phyloP scores from a whole-genome alignment of 495 filamentous ascomycete genomes.

The Podospora pseudoanserina region DNA sequence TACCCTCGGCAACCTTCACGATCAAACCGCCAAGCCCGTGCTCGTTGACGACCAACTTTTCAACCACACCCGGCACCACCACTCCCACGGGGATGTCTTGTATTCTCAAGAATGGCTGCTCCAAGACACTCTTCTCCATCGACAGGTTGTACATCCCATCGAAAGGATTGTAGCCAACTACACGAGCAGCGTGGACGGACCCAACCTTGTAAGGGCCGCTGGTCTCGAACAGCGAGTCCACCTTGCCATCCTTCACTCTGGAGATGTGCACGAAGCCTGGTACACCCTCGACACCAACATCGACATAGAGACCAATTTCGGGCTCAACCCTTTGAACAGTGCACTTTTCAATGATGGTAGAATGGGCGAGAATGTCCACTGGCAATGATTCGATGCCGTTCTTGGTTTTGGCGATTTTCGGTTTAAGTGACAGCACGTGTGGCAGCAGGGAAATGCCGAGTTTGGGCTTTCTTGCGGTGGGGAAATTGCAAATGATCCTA shows the following conservation, averaged over 20 bases:
- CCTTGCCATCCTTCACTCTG: constrained; percentile 76
- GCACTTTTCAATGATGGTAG: constrained; percentile 68
- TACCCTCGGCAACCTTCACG: constrained; percentile 77
- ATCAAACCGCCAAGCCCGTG: constrained; percentile 74
- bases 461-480: constrained; percentile 71
- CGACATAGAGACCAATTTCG: constrained; percentile 73
- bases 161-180: constrained; percentile 80
- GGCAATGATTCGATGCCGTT: constrained; percentile 36
- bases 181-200: constrained; percentile 70
- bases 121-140: constrained; percentile 72
- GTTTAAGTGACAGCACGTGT: constrained; percentile 66
- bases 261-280: constrained; percentile 93
- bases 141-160: constrained; percentile 86
- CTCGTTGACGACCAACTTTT: constrained; percentile 73
- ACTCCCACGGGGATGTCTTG: constrained; percentile 83
- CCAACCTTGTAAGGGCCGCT: constrained; percentile 73
- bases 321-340: constrained; percentile 74
- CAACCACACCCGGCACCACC: constrained; percentile 76
- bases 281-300: constrained; percentile 69
- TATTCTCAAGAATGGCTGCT: constrained; percentile 82
- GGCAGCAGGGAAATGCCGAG: constrained; percentile 81
- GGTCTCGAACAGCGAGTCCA: constrained; percentile 72
- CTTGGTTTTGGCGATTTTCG: constrained; percentile 37
- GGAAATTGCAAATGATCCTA: constrained; percentile 81
- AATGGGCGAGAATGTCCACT: constrained; percentile 60